phyloP scores from a whole-genome alignment of 805 yeast genomes.

The Candida yuanshanica region DNA sequence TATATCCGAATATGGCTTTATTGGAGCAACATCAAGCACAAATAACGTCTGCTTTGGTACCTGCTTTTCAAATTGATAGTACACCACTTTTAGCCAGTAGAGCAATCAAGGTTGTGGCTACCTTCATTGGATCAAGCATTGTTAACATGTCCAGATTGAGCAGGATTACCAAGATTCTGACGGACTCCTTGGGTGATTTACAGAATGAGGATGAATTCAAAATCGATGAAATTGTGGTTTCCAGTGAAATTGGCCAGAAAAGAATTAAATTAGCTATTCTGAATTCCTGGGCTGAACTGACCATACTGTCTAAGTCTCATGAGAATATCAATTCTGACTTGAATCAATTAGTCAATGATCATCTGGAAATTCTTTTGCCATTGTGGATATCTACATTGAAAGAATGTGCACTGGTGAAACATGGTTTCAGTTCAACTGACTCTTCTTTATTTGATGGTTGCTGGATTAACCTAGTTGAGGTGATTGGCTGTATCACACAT shows the following conservation, averaged over 20 bases:
- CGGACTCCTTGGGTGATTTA: conserved; percentile 57
- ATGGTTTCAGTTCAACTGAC: conserved; percentile 19
- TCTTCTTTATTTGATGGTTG: conserved; percentile 46
- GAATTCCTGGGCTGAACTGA: conserved; percentile 70
- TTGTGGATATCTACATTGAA: conserved; percentile 74
- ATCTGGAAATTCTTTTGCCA: conserved; percentile 57
- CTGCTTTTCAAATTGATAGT: conserved; percentile 73
- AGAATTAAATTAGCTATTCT: conserved; percentile 54
- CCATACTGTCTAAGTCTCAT: conserved; percentile 24
- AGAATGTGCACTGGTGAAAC: conserved; percentile 62
- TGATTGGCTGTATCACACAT: conserved; percentile 59
- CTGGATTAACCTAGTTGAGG: conserved; percentile 78
- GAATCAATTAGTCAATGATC: conserved; percentile 44
- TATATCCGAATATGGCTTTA: conserved; percentile 62
- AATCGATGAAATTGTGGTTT: conserved; percentile 51
- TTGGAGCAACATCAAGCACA: conserved; percentile 94
- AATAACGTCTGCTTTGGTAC: conserved; percentile 81
- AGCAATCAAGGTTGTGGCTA: conserved; percentile 75
- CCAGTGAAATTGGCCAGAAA: conserved; percentile 35
- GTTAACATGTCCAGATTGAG: conserved; percentile 43
- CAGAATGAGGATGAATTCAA: conserved; percentile 29
- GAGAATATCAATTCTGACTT: conserved; percentile 36
- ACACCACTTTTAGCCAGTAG: conserved; percentile 67
- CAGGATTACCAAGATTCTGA: conserved; percentile 59
- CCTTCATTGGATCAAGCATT: conserved; percentile 60